Conservation (phyloP, 495 filamentous ascomycete species). For the Parachaetomium inaequale region DNA sequence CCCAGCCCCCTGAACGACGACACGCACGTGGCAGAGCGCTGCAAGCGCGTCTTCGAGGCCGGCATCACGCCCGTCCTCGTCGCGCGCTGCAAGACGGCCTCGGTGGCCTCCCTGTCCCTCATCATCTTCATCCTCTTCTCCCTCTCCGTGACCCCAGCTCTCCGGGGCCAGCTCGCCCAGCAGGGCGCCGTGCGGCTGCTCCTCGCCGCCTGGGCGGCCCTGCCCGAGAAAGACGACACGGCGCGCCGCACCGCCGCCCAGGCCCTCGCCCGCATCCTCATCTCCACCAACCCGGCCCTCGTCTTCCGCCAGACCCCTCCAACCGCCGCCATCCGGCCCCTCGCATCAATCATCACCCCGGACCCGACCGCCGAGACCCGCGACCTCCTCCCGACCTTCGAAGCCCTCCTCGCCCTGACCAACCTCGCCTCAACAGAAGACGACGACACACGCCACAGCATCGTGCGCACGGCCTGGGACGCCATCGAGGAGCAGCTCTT, state of each 20-base stretch:
- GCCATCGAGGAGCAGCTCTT: constrained; percentile 80
- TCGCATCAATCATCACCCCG: constrained; percentile 64
- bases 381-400: constrained; percentile 85
- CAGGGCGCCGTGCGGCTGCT: constrained; percentile 87
- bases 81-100: constrained; percentile 63
- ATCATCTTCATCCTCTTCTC: constrained; percentile 73
- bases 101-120: constrained; percentile 59
- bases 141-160: constrained; percentile 64
- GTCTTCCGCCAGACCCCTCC: constrained; percentile 75
- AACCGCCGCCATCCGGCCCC: constrained; percentile 72
- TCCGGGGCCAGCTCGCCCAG: constrained; percentile 77
- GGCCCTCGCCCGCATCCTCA: constrained; percentile 85
- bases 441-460: constrained; percentile 60
- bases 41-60: constrained; percentile 69
- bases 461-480: constrained; percentile 67
- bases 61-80: constrained; percentile 72
- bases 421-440: constrained; percentile 82
- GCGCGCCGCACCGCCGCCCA: constrained; percentile 68
- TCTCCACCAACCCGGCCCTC: constrained; percentile 79
- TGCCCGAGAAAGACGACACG: constrained; percentile 50
- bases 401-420: constrained; percentile 84
- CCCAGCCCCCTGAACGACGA: constrained; percentile 70
- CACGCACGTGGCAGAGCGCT: constrained; percentile 69
- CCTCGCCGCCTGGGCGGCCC: constrained; percentile 59
- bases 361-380: constrained; percentile 59